phyloP scores from a whole-genome alignment of 441 rosid genomes.

The Mallotus repandus region DNA sequence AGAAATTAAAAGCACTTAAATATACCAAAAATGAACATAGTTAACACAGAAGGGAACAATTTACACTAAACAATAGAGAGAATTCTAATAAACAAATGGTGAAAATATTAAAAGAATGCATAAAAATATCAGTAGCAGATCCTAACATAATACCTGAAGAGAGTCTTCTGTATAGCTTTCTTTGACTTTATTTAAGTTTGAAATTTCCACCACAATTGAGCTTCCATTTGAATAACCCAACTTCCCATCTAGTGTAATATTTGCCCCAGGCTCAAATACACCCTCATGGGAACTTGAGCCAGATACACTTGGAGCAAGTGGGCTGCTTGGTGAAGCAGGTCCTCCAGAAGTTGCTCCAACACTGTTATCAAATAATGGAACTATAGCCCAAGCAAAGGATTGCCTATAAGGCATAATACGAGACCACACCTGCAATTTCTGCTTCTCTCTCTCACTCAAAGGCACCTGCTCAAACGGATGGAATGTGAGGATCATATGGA shows the following conservation, averaged over 20 bases:
- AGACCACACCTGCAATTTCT: constrained; percentile 99
- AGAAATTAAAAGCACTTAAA: background rate
- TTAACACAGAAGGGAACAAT: background rate
- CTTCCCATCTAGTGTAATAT: constrained; percentile 91
- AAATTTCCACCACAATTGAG: constrained; percentile 90
- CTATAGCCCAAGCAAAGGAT: constrained; percentile 98
- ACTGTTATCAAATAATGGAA: constrained; percentile 96
- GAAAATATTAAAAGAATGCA: background rate
- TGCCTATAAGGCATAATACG: constrained; percentile 98
- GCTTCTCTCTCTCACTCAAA: constrained; percentile 96
- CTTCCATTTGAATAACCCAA: constrained; percentile 83
- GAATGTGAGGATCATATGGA: constrained; percentile 4
- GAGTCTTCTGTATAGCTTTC: constrained; percentile 97
- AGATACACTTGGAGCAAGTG: constrained; percentile 87
- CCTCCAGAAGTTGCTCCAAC: constrained; percentile 79
- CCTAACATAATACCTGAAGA: constrained; percentile 63
- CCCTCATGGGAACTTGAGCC: constrained; percentile 91
- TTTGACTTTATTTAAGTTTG: constrained; percentile 95
- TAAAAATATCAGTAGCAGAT: background rate
- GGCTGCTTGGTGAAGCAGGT: constrained; percentile 97
- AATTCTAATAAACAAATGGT: constrained; percentile 4
- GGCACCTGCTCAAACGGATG: constrained; percentile 58
- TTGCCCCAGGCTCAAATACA: constrained; percentile 74
- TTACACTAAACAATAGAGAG: background rate
- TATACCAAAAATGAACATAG: background rate